Conservation (phyloP, 176 grass and related monocot genomes). For the Phyllostachys edulis region DNA sequence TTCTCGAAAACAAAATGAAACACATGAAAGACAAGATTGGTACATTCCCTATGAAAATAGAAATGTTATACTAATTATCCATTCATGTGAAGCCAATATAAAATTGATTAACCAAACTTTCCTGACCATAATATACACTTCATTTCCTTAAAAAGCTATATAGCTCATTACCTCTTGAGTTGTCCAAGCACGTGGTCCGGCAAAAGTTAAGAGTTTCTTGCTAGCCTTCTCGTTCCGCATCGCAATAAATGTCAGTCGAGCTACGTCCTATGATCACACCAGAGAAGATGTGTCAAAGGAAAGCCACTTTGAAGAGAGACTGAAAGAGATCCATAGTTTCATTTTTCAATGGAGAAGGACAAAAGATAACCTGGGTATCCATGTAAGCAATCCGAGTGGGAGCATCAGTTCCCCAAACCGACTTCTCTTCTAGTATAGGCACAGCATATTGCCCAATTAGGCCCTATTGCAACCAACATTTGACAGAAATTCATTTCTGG, state of each 20-base stretch:
- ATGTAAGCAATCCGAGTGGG: conserved; percentile 97
- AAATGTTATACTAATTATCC: not conserved
- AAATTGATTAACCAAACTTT: not conserved
- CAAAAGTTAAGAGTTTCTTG: conserved; percentile 82
- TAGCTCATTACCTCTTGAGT: conserved; percentile 86
- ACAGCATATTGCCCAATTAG: conserved; percentile 99
- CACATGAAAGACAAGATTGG: not conserved
- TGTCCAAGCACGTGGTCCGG: conserved; percentile 98
- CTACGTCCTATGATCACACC: conserved; percentile 65
- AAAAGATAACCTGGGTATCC: conserved; percentile 80
- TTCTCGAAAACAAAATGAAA: conserved; percentile 25
- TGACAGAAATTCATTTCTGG: conserved; percentile 24
- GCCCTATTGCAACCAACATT: conserved; percentile 55
- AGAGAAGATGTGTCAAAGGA: conserved; percentile 30
- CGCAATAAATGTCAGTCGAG: conserved; percentile 89
- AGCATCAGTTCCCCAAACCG: conserved; percentile 99
- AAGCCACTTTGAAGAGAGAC: conserved; percentile 24
- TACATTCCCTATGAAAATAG: not conserved
- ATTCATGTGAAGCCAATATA: not conserved
- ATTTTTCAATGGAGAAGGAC: conserved; percentile 13
- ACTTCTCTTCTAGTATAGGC: conserved; percentile 98
- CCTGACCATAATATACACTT: not conserved
- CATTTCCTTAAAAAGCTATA: not conserved
- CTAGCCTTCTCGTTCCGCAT: conserved; percentile 76
- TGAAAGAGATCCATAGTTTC: not conserved